These are phyloP conservation scores for Auriculariales sp. DNA, from an alignment of 768 basidiomycete species.

Conservation along the genomic window DNA sequence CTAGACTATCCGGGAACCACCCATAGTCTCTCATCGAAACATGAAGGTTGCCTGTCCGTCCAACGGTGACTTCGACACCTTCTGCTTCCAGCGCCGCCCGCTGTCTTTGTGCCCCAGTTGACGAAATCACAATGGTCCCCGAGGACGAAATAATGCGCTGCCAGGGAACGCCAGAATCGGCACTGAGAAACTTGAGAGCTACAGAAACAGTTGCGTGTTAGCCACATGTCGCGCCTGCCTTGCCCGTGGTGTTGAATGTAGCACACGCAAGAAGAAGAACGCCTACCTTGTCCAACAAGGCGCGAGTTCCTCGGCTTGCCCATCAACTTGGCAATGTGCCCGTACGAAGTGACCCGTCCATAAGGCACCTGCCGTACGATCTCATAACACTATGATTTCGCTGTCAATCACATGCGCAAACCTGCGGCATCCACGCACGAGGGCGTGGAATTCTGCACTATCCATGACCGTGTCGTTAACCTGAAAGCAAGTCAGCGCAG, in stretches of 20 bases:
- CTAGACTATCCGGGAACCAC: background rate
- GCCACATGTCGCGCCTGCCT: background rate
- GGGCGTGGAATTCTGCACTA: conserved; percentile 47
- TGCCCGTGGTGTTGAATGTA: background rate
- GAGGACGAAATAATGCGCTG: conserved; percentile 59
- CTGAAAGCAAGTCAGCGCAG: background rate
- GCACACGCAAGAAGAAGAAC: background rate
- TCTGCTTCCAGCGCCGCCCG: conserved; percentile 64
- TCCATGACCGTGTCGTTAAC: conserved; percentile 25
- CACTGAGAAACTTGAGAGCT: conserved; percentile 70
- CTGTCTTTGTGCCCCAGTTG: conserved; percentile 63
- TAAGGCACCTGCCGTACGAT: conserved; percentile 55
- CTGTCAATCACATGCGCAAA: background rate
- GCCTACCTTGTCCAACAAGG: conserved; percentile 68
- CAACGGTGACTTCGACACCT: conserved; percentile 50
- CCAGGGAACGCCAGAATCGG: conserved; percentile 65
- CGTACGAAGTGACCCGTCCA: conserved; percentile 61
- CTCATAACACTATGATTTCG: conserved; percentile 45
- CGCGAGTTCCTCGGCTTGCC: conserved; percentile 69
- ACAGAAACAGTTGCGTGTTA: background rate
- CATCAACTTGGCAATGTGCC: conserved; percentile 65
- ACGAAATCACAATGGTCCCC: conserved; percentile 67
- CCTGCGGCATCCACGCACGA: conserved; percentile 21
- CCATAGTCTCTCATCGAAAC: background rate
- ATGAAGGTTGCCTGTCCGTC: background rate